Base-by-base conservation (phyloP, 139 green algal species). In the Ettlia oleoabundans region DNA sequence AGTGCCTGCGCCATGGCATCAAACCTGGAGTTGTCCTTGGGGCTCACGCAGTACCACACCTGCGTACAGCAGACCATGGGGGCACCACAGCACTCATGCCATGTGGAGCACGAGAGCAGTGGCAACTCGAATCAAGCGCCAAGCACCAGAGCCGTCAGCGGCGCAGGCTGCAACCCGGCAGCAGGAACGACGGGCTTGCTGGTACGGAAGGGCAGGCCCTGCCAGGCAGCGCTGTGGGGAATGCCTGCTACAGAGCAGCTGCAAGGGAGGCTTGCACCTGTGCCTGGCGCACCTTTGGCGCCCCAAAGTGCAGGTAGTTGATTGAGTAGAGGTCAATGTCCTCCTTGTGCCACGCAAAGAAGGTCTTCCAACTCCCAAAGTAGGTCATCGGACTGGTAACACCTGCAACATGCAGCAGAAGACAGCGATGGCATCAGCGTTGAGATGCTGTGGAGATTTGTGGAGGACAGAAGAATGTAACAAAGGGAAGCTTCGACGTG, bases 301-400 rank as follows among this genome's bases (percentile, higher is more conserved):
- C 92, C 8, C 96, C 96, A 84, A 91, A 96, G 90, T 99, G 96
- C 62, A 98, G 88, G 89, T 95, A 99, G 90, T 99, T 99, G 70
- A 98, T 91, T 80, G 86, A 94, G 64, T 94, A 92, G 33, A 99
- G 88, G 85, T 99, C 96, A 30, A 94, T 86, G 81, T 99, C 96
- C 88, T 99, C 96, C 84, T 93, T 95, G 86, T 96, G 89, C 85
- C 53, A 69, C 35, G 53, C 53, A 37, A 69, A 78, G 47, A 78
- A 78, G 32, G 26, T 47, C 42, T 84, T 86, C 87, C 90, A 97
- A 84, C 87, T 94, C 24, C 94, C 94, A 83, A 96, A 97, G 88
- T 98, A 98, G 22, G 96, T 92, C 91, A 96, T 97, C 5, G 94
- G 88, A 9, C 85, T 91, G 68, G 84, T 97, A 33, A 98, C 93